Evolutionary conservation across 306 rosid species (phyloP).

Genomic region (Nissolia schottii): DNA sequence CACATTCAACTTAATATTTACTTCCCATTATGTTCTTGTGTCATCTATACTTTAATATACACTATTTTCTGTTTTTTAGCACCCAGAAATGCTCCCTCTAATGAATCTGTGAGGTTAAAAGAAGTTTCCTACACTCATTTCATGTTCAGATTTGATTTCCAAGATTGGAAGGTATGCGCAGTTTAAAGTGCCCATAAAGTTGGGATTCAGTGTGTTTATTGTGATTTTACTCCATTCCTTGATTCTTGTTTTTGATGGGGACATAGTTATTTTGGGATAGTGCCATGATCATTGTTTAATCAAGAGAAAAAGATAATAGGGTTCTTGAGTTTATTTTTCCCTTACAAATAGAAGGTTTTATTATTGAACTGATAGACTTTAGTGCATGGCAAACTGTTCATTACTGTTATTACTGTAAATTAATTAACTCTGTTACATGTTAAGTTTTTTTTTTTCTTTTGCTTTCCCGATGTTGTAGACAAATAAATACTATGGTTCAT

Average conservation of each 20-base stretch:
- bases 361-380: not conserved
- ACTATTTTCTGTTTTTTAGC: slow-evolving; percentile 38
- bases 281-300: not conserved
- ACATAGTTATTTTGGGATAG: not conserved
- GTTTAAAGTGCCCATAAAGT: not conserved
- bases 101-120: slow-evolving; percentile 39
- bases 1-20: not conserved
- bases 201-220: not conserved
- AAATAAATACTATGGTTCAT: not conserved
- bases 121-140: slow-evolving; percentile 61
- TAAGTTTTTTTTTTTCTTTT: too few species aligned
- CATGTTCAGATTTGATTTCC: slow-evolving; percentile 72
- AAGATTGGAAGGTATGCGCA: slow-evolving; percentile 81
- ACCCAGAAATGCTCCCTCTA: slow-evolving; percentile 73
- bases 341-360: not conserved
- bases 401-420: not conserved
- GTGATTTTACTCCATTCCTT: not conserved
- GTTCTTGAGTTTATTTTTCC: not conserved
- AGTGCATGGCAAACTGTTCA: not conserved
- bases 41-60: not conserved
- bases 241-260: not conserved
- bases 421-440: not conserved
- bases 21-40: not conserved
- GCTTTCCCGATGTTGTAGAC: slow-evolving; percentile 2
- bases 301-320: not conserved